Evolutionary conservation across 2,329 filamentous ascomycete genomes (phyloP), one percentile per base, ranked within the genome.

Genomic region (Alternaria metachromatica): DNA sequence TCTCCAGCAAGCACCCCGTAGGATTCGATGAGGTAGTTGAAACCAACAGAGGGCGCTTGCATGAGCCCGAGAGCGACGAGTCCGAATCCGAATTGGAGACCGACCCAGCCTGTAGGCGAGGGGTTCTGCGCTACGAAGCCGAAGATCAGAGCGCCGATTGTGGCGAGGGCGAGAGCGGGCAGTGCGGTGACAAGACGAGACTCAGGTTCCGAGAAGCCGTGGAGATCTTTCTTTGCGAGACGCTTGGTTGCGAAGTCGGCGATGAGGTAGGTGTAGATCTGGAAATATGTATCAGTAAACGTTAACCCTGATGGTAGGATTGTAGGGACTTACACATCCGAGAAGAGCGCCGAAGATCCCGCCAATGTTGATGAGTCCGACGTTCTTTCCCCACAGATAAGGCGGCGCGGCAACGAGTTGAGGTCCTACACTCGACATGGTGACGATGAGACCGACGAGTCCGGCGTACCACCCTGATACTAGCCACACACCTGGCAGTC

Each of bases 11-110:
- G 66, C 2, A 78, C 72, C 1, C 78, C 74, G 65, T 87, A 87
- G 0, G 84, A 78, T 41, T 87, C 86, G 37, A 87, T 85, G 4
- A 87, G 68, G 60, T 83, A 83, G 67, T 80, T 82, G 76, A 82
- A 83, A 8, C 81, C 81, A 5, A 83, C 79, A 4, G 77, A 79
- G 0, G 81, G 80, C 11, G 79, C 79, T 64, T 82, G 79, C 74
- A 81, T 82, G 11, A 82, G 72, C 1, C 80, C 81, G 30, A 80
- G 80, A 7, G 78, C 68, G 0, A 82, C 69, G 76, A 82, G 81
- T 9, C 80, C 81, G 7, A 78, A 57, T 0, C 80, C 80, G 26
- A 82, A 73, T 23, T 79, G 69, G 7, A 83, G 68, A 0, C 81
- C 81, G 1, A 80, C 78, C 81, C 81, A 83, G 2, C 71, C 76